These are phyloP conservation scores for Selenicereus undatus DNA, from an alignment of 148 eudicot genomes.

Conservation along the genomic window DNA sequence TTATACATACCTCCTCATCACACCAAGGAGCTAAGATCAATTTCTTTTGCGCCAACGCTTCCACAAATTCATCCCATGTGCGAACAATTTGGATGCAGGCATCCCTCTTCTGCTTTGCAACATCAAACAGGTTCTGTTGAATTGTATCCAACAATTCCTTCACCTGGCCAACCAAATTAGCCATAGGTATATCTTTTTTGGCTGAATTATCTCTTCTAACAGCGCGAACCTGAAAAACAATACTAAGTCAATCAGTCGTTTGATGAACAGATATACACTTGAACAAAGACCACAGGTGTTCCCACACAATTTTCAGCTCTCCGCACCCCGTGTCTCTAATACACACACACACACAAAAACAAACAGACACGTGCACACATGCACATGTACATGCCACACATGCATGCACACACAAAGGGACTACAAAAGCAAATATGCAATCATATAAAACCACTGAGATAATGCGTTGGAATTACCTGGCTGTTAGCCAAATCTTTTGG, in stretches of 20 bases:
- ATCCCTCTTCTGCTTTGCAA: conserved; percentile 80
- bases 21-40: conserved; percentile 98
- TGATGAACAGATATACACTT: neutral
- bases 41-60: conserved; percentile 81
- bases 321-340: too few relatives aligned
- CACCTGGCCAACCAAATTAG: conserved; percentile 50
- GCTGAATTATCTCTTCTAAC: conserved; percentile 83
- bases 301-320: neutral
- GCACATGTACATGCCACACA: neutral
- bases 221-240: conserved; percentile 54
- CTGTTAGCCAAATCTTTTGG: conserved; percentile 91
- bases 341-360: neutral
- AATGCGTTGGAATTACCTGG: conserved; percentile 46
- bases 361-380: too few relatives aligned
- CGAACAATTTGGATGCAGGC: conserved; percentile 59
- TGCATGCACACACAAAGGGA: neutral
- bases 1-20: conserved; percentile 79
- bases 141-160: conserved; percentile 53
- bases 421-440: neutral
- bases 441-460: neutral
- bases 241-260: neutral
- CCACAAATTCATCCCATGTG: conserved; percentile 92
- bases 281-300: neutral
- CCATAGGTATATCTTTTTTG: conserved; percentile 74
- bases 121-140: conserved; percentile 65